Percentiles rank a stretch among this genome's conserved stretches.
These are phyloP conservation scores for Aristolochia fimbriata DNA, from an alignment of 164 flowering plant species.

Conservation along the genomic window DNA sequence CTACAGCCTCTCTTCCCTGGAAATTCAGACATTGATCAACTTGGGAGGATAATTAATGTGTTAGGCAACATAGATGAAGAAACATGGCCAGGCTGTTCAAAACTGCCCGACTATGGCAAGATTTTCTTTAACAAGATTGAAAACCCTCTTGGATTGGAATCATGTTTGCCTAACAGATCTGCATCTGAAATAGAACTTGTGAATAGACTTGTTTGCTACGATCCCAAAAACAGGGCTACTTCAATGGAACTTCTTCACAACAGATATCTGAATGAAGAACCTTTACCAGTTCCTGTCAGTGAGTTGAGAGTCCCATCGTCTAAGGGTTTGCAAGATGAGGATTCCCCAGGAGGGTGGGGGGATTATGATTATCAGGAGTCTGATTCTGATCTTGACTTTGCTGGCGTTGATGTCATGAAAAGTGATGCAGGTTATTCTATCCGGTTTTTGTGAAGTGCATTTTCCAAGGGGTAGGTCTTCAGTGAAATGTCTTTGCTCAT, in stretches of 20 bases:
- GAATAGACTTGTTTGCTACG: constrained; percentile 48
- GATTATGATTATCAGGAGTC: constrained; percentile 35
- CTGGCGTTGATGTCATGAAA: constrained; percentile 26
- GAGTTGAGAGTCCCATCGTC: constrained; percentile 61
- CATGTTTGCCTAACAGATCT: constrained; percentile 45
- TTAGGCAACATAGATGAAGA: constrained; percentile 71
- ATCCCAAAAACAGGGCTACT: constrained; percentile 68
- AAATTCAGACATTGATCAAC: constrained; percentile 85
- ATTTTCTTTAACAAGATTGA: constrained; percentile 61
- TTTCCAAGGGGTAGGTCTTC: too few species aligned
- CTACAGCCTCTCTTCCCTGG: constrained; percentile 88
- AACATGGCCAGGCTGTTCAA: constrained; percentile 58
- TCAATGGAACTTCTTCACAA: constrained; percentile 72
- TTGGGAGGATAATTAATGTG: constrained; percentile 48
- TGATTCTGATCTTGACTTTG: constrained; percentile 73
- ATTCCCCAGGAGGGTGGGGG: constrained; percentile 37
- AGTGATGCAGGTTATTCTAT: constrained; percentile 60
- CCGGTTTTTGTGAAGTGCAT: constrained; percentile 38
- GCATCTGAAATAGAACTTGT: constrained; percentile 49
- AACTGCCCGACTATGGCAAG: constrained; percentile 65
- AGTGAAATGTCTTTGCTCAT: too few species aligned
- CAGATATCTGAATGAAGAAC: constrained; percentile 60
- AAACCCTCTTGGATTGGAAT: constrained; percentile 48
- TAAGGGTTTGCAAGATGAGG: constrained; percentile 37
- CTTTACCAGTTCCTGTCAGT: constrained; percentile 56